These are phyloP conservation scores for Aspergillus amoenus DNA, from an alignment of 2,329 filamentous ascomycete genomes.

Conservation along the genomic window DNA sequence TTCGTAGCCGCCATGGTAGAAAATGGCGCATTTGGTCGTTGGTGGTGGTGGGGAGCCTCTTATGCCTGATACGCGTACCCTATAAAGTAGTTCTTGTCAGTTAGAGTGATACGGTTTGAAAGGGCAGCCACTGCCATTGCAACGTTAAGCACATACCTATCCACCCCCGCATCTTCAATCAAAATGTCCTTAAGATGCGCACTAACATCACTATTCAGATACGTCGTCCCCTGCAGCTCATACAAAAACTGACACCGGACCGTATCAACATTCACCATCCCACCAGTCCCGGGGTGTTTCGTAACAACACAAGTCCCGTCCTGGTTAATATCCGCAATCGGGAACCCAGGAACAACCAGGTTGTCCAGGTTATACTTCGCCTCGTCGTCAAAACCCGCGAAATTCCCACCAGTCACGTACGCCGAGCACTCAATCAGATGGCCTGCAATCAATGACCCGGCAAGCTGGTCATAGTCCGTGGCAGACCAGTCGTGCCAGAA, in stretches of 20 bases:
- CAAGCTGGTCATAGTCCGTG: slow-evolving; percentile 50
- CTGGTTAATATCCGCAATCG: slow-evolving; percentile 51
- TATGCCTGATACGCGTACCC: slow-evolving; percentile 44
- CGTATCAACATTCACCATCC: slow-evolving; percentile 41
- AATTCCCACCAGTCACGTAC: slow-evolving; percentile 58
- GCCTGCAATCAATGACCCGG: slow-evolving; percentile 52
- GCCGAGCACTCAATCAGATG: slow-evolving; percentile 57
- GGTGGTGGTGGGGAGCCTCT: slow-evolving; percentile 47
- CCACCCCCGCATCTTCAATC: slow-evolving; percentile 36
- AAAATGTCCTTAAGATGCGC: slow-evolving; percentile 40
- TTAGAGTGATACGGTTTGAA: background rate
- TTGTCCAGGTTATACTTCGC: slow-evolving; percentile 36
- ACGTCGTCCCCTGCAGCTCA: slow-evolving; percentile 50
- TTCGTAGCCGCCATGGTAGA: slow-evolving; percentile 51
- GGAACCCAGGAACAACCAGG: slow-evolving; percentile 47
- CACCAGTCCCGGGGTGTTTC: slow-evolving; percentile 48
- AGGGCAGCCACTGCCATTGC: background rate
- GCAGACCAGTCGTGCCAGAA: slow-evolving; percentile 57
- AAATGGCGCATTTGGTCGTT: slow-evolving; percentile 56
- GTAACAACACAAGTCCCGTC: slow-evolving; percentile 51
- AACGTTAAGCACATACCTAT: slow-evolving; percentile 20
- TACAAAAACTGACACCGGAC: slow-evolving; percentile 53
- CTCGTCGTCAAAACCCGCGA: slow-evolving; percentile 46
- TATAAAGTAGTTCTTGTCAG: slow-evolving; percentile 15
- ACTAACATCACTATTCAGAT: slow-evolving; percentile 50